phyloP scores from a whole-genome alignment of 139 green algal genomes.

The Tetraselmis chui region DNA sequence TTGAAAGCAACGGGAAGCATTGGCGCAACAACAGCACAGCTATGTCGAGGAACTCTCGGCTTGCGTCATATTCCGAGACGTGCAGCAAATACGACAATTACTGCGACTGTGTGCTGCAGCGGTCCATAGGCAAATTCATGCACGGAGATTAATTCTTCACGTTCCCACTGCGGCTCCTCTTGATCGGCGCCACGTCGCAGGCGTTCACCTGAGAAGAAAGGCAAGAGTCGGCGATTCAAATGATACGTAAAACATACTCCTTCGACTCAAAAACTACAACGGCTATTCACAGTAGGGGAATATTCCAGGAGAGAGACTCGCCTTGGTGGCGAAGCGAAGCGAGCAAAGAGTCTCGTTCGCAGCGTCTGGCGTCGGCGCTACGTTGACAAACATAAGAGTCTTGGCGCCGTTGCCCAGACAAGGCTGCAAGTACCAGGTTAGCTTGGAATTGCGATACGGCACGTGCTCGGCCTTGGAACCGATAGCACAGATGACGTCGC shows the following conservation, averaged over 20 bases:
- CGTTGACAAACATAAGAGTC: constrained; percentile 94
- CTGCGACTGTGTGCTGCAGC: too few species aligned
- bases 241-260: too few species aligned
- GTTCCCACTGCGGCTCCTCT: background rate
- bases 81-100: too few species aligned
- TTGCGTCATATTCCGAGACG: too few species aligned
- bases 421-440: constrained; percentile 44
- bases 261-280: too few species aligned
- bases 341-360: constrained; percentile 77
- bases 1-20: too few species aligned
- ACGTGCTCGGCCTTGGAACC: constrained; percentile 31
- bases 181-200: background rate
- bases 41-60: too few species aligned
- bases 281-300: too few species aligned
- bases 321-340: constrained; percentile 81
- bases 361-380: constrained; percentile 55
- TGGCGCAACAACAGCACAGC: too few species aligned
- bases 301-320: too few species aligned
- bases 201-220: background rate
- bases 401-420: constrained; percentile 82
- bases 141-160: background rate
- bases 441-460: constrained; percentile 60
- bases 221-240: too few species aligned
- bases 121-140: too few species aligned
- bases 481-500: constrained; percentile 34